Conservation (phyloP, 345 rosid species). For the Brassica carinata region DNA sequence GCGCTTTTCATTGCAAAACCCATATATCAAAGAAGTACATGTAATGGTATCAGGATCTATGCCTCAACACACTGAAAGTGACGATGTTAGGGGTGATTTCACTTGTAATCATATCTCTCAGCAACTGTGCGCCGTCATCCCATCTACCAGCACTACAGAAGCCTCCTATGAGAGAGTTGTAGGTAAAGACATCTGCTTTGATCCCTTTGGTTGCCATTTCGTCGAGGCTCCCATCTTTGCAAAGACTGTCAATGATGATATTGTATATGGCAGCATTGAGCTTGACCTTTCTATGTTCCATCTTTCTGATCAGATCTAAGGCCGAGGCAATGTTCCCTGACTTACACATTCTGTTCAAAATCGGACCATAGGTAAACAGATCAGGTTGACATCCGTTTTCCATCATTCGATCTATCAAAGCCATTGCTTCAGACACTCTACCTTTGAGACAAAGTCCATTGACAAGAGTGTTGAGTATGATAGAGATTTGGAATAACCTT, state of each 20-base stretch:
- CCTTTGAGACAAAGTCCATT: background rate
- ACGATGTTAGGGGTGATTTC: background rate
- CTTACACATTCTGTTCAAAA: background rate
- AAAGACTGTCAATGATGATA: conserved; percentile 23
- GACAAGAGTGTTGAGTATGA: background rate
- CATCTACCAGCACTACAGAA: conserved; percentile 16
- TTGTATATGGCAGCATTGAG: conserved; percentile 17
- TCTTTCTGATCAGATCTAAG: background rate
- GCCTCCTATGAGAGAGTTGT: background rate
- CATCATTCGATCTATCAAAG: background rate
- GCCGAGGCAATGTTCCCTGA: background rate
- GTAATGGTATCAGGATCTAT: conserved; percentile 11
- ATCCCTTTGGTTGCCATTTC: conserved; percentile 5
- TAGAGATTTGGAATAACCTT: background rate
- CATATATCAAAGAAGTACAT: conserved; percentile 43
- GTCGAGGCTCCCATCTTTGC: background rate
- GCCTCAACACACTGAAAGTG: background rate
- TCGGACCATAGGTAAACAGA: background rate
- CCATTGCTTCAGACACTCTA: background rate
- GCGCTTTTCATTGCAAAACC: conserved; percentile 36
- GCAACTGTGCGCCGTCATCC: conserved; percentile 25
- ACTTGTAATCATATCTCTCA: conserved; percentile 35
- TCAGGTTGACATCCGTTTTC: background rate
- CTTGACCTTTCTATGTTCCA: conserved; percentile 18
- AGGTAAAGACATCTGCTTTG: background rate